Percentiles rank a stretch among this genome's conserved stretches.
Conservation (phyloP, 1,139 yeast genomes). For the Magnusiomyces magnusii region DNA sequence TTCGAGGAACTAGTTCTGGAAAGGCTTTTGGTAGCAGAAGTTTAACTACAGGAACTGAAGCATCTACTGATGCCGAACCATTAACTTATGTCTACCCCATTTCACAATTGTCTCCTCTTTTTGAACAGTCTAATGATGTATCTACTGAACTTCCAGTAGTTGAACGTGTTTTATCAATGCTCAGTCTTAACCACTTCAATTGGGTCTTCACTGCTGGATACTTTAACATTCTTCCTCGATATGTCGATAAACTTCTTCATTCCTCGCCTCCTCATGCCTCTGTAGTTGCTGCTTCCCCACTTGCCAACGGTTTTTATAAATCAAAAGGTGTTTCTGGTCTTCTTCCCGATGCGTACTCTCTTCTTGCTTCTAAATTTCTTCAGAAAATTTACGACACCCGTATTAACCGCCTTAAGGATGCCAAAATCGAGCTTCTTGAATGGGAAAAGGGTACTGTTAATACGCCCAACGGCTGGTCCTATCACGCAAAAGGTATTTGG, state of each 20-base stretch:
- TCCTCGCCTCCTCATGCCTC: slow-evolving; percentile 50
- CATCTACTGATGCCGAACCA: slow-evolving; percentile 27
- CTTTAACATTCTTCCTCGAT: slow-evolving; percentile 80
- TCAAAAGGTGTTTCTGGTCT: slow-evolving; percentile 76
- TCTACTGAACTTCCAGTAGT: slow-evolving; percentile 80
- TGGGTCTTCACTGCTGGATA: slow-evolving; percentile 98
- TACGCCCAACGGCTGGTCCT: slow-evolving; percentile 85
- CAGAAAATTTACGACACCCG: slow-evolving; percentile 40
- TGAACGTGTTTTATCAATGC: slow-evolving; percentile 49
- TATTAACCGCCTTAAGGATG: slow-evolving; percentile 3
- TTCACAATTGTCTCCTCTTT: slow-evolving; percentile 81
- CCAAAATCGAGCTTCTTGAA: slow-evolving; percentile 51
- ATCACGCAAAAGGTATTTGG: slow-evolving; percentile 99
- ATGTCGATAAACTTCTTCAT: slow-evolving; percentile 51
- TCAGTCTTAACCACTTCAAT: slow-evolving; percentile 47
- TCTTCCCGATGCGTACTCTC: slow-evolving; percentile 81
- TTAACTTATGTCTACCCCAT: slow-evolving; percentile 84
- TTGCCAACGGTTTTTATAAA: slow-evolving; percentile 85
- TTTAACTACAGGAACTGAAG: too few relatives aligned
- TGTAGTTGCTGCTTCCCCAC: slow-evolving; percentile 83
- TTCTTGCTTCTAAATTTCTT: slow-evolving; percentile 65
- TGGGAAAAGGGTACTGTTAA: slow-evolving; percentile 88
- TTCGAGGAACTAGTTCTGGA: slow-evolving; percentile 28
- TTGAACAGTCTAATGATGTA: slow-evolving; percentile 40
- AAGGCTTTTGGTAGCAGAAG: slow-evolving; percentile 13